Percentiles rank a stretch among this genome's conserved stretches.
phyloP scores from a whole-genome alignment of 306 rosid species.

The Cercis canadensis region DNA sequence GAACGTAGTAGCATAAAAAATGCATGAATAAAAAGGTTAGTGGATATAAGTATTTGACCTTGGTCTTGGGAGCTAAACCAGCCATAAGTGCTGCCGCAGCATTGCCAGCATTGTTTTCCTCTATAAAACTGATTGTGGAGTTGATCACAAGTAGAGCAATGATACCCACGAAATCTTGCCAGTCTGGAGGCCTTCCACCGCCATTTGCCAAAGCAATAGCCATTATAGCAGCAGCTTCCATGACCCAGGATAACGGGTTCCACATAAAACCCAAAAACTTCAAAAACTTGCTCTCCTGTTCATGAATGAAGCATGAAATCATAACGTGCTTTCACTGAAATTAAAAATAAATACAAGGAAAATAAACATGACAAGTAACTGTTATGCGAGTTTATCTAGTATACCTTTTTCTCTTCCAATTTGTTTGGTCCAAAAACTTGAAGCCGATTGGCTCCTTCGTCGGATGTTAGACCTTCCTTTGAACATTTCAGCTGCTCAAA shows the following conservation, averaged over 20 bases:
- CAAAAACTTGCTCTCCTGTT: conserved; percentile 87
- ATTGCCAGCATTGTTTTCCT: conserved; percentile 97
- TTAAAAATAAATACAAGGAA: not conserved
- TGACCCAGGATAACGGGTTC: conserved; percentile 99
- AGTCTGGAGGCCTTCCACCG: conserved; percentile 84
- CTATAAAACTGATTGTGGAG: conserved; percentile 94
- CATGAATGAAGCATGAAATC: conserved; percentile 25
- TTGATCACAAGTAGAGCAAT: conserved; percentile 73
- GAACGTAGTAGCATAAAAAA: not conserved
- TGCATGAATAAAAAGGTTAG: conserved; percentile 7
- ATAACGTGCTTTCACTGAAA: conserved; percentile 7
- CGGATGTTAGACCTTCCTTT: conserved; percentile 70
- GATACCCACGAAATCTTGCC: conserved; percentile 98
- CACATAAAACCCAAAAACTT: conserved; percentile 99
- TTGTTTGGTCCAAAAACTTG: conserved; percentile 98
- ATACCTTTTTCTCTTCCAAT: conserved; percentile 92
- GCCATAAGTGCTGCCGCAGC: conserved; percentile 99
- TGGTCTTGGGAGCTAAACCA: conserved; percentile 98
- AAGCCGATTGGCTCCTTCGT: conserved; percentile 88
- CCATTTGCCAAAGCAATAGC: conserved; percentile 97
- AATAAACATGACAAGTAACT: not conserved
- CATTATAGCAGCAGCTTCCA: conserved; percentile 99
- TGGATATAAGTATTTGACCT: conserved; percentile 52
- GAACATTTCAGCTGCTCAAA: conserved; percentile 92
- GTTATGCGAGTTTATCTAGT: not conserved